Base-by-base conservation (phyloP, 169 alveolate genomes). In the Plasmodium cynomolgi region DNA sequence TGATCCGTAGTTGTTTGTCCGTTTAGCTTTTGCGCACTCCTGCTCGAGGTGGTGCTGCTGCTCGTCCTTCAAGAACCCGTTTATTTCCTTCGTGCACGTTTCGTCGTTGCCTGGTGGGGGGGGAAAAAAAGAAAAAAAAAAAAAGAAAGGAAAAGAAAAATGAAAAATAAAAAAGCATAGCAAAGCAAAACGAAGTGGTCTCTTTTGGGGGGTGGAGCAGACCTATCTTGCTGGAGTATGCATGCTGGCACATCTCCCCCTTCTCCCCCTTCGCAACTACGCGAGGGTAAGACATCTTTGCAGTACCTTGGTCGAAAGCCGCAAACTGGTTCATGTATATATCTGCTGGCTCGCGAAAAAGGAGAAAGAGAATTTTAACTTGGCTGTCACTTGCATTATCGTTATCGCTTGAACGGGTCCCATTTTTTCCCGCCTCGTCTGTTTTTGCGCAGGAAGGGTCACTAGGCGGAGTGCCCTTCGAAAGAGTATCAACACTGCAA, bases 261-360 rank as follows among this genome's bases (percentile, higher is more conserved):
- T 50, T 15, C 26, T 15, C 62, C 26, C 62, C 20, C 23, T 17
- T 50, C 20, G 23, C 23, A 15, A 50, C 23, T 50, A 13, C 7
- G 26, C 1, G 26, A 20, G 26, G 20, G 39, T 17, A 56, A 56
- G 41, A 47, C 9, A 17, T 26, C 17, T 9, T 29, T 39, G 29
- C 15, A 15, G 75, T n/a, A 88, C 94, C 84, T 80, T 80, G 88
- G 23, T 88, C 90, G 31, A 88, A 37, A 4, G 23, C 31, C 44
- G 83, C 50, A 47, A 88, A 88, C 34, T 88, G 88, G 41, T 88
- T 88, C 94, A 88, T 88, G 33, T 58, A 88, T 79, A 88, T 88
- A 31, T 58, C 23, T 9, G 94, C 84, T 15, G 94, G 94, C 20
- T 88, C 94, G n/a, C 83, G 86, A 31, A 88, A 88, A 74, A 58